Base-by-base conservation (phyloP, 2,329 filamentous ascomycete genomes). In the Peltaster fructicola region DNA sequence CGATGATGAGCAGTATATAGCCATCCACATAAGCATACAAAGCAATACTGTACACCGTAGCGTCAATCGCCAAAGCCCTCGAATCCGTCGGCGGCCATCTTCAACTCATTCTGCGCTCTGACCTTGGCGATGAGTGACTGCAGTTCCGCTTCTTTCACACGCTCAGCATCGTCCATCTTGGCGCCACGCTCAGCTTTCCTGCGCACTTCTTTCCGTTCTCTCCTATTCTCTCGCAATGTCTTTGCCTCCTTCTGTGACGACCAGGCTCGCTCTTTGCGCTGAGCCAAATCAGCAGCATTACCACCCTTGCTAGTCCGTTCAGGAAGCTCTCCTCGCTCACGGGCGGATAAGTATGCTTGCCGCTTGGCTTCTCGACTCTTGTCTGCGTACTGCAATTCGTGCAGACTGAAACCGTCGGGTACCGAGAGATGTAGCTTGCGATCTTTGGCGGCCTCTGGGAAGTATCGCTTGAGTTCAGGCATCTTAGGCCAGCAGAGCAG, bases 401-500 rank as follows among this genome's bases (percentile, higher is more conserved):
- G 40, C n/a, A 54, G 48, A 24, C 58, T 48, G 18, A 45, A 37
- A 7, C 33, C 30, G 8, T 6, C 15, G 4, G 40, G 30, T 11
- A 60, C 36, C 3, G 38, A 33, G 0, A 57, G 38, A 3, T 54
- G 53, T 2, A 56, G 40, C 4, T 38, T 47, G 11, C 52, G 45
- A 31, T 63, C 54, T n/a, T 51, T 48, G 5, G 33, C 31, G 6
- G 40, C 41, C 24, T 40, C 30, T 0, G 38, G 39, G 8, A 54
- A 51, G 40, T 54, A 55, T 9, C 50, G 52, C 36, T 57, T 60
- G 12, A 58, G 56, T 50, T 98, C 88, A 0, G 88, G 85, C 88
- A 98, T 98, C 45, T 77, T 81, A 4, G 88, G 88, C 35, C 95
- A 62, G 24, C 73, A 73, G 2, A 93, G 59, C 1, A 98, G 60